Conservation (phyloP, 2,329 filamentous ascomycete genomes). For the Ophioceras dolichostomum region DNA sequence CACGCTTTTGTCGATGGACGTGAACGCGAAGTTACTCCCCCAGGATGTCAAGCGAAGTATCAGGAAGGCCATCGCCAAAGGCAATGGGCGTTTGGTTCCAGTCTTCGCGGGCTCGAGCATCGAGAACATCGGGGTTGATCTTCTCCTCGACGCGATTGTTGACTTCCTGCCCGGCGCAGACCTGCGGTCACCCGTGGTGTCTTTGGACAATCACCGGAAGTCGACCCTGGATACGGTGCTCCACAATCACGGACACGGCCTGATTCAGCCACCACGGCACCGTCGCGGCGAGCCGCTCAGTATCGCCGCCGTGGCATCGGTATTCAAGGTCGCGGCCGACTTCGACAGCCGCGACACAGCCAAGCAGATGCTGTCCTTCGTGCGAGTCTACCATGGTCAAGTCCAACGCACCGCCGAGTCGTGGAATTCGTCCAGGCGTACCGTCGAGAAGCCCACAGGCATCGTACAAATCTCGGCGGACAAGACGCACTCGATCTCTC, state of each 20-base stretch:
- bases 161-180: constrained; percentile 76
- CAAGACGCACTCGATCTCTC: constrained; percentile 72
- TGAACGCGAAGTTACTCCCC: constrained; percentile 59
- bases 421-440: constrained; percentile 51
- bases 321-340: constrained; percentile 95
- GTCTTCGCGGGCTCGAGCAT: constrained; percentile 89
- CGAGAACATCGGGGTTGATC: constrained; percentile 86
- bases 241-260: constrained; percentile 19
- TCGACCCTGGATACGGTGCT: constrained; percentile 31
- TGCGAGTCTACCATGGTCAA: constrained; percentile 80
- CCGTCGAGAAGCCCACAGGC: constrained; percentile 68
- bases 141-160: constrained; percentile 75
- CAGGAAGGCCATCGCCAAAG: constrained; percentile 54
- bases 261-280: constrained; percentile 15
- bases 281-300: not conserved
- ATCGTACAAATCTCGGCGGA: constrained; percentile 84
- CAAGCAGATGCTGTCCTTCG: constrained; percentile 79
- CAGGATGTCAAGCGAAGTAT: constrained; percentile 61
- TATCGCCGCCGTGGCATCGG: constrained; percentile 42
- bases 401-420: constrained; percentile 62
- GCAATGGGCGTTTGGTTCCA: constrained; percentile 64
- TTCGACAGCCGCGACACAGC: constrained; percentile 31
- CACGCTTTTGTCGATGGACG: constrained; percentile 59
- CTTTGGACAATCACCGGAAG: constrained; percentile 35
- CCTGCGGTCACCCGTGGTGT: constrained; percentile 8